Base-by-base conservation (phyloP, 2,329 filamentous ascomycete species). In the Aspergillus tamarii region DNA sequence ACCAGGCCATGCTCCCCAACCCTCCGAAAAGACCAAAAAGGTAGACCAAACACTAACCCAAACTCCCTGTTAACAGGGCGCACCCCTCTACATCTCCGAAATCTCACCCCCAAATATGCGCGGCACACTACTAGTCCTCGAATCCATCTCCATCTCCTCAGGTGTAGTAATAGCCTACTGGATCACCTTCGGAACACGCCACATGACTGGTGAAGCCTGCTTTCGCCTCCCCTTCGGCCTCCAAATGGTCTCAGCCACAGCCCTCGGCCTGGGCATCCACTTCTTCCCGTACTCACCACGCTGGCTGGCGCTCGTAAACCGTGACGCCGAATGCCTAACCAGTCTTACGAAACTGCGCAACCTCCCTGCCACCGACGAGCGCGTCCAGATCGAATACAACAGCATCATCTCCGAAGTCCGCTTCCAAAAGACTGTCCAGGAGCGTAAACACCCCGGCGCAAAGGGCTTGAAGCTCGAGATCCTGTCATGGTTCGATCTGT, bases 261-360 rank as follows among this genome's bases (percentile, higher is more conserved):
- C 89, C 26, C 81, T 91, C 12, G 79, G 89, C 34, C 41, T 81
- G 19, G 86, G 87, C 67, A 89, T 91, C 83, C 72, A 85, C 2
- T 74, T 88, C 59, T 89, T 87, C 71, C 83, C 85, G 70, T 88
- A 89, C 68, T 87, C 86, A 10, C 88, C 88, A 14, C 83, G 89
- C 66, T 91, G 86, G 84, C 84, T 89, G 36, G 89, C 88, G 21
- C 85, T 87, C 66, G 82, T 85, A 66, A 86, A 89, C 67, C 84
- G 88, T 64, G 89, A 87, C 86, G 87, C 90, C 48, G 79, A 87
- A 30, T 86, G 88, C 1, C 83, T 82, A 1, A 63, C 60, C 0
- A 82, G 87, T 16, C 81, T 91, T 2, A 79, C 84, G 12, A 78
- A 75, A 23, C 79, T 91, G 50, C 84, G 88, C 30, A 79, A 84